phyloP scores from a whole-genome alignment of 176 grass and related monocot genomes.

The Carex pumila region DNA sequence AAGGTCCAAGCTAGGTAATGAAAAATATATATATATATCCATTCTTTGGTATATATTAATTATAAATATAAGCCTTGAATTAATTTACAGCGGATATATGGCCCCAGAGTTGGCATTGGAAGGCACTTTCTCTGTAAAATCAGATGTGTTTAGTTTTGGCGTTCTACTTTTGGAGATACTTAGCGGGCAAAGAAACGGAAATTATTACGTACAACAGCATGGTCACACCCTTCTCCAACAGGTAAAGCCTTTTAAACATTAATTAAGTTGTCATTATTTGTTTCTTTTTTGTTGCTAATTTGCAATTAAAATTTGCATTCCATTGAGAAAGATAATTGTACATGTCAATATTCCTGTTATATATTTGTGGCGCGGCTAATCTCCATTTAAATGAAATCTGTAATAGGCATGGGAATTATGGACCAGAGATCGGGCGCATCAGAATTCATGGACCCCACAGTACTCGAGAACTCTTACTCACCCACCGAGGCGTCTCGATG shows the following conservation, averaged over 20 bases:
- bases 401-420: conserved; percentile 75
- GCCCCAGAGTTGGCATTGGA: conserved; percentile 71
- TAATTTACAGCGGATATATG: conserved; percentile 68
- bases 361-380: background rate
- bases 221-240: conserved; percentile 54
- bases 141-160: conserved; percentile 85
- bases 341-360: background rate
- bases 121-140: conserved; percentile 85
- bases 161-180: conserved; percentile 87
- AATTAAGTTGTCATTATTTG: background rate
- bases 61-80: background rate
- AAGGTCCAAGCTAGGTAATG: background rate
- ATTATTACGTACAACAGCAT: conserved; percentile 45
- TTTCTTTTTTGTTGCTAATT: background rate
- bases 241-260: conserved; percentile 20
- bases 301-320: conserved; percentile 3
- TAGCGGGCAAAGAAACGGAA: conserved; percentile 67
- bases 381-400: background rate
- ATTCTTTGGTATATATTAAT: background rate
- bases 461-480: conserved; percentile 33
- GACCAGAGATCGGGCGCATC: conserved; percentile 38
- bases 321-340: background rate
- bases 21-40: background rate
- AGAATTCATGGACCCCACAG: conserved; percentile 62
- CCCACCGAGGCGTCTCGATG: conserved; percentile 47